Conservation (phyloP, 192 early-diverging fungal genomes). For the Chytriomyces sp. region DNA sequence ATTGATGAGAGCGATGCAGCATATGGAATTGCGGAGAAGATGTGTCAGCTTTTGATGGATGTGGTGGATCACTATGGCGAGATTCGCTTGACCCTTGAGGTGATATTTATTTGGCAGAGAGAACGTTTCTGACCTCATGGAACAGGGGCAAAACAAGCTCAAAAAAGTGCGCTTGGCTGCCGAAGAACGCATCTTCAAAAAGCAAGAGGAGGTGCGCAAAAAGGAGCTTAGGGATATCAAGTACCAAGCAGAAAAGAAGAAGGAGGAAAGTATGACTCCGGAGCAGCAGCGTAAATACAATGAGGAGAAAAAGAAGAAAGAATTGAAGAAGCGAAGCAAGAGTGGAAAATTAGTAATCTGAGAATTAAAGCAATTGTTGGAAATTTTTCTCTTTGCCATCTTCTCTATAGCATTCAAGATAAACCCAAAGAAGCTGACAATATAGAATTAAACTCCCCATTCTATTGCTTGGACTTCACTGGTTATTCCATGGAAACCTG, state of each 20-base stretch:
- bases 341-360: conserved; percentile 46
- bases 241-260: conserved; percentile 65
- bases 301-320: conserved; percentile 74
- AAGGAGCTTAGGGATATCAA: conserved; percentile 69
- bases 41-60: conserved; percentile 38
- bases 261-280: conserved; percentile 68
- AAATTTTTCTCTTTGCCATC: too few relatives aligned
- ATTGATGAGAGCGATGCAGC: conserved; percentile 17
- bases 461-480: too few relatives aligned
- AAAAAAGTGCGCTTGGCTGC: conserved; percentile 68
- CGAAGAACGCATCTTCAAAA: conserved; percentile 62
- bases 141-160: conserved; percentile 57
- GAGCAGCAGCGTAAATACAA: conserved; percentile 85
- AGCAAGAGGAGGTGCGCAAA: conserved; percentile 67
- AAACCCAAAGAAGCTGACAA: too few relatives aligned
- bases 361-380: too few relatives aligned
- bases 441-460: too few relatives aligned
- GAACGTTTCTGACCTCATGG: conserved; percentile 26
- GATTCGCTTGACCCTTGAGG: conserved; percentile 17
- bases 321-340: conserved; percentile 69
- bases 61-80: conserved; percentile 52
- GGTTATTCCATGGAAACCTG: too few relatives aligned
- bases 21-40: background rate
- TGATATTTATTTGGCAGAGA: background rate
- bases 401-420: too few relatives aligned